Base-by-base conservation (phyloP, 148 eudicot species). In the Fagopyrum esculentum region DNA sequence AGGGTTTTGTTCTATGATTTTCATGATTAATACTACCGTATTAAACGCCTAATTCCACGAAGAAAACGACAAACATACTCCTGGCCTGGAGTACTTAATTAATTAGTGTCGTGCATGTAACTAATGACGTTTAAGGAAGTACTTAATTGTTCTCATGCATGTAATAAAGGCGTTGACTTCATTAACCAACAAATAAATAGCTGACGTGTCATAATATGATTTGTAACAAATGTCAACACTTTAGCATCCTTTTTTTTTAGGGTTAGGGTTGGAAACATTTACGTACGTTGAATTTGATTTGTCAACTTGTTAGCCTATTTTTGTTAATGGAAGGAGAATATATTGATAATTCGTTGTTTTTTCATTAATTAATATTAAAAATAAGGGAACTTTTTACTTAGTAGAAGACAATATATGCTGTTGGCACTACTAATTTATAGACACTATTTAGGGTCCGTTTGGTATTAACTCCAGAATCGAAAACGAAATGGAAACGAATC, bases 221-320 rank as follows among this genome's bases (percentile, higher is more conserved):
- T 66, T 0, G 71, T 66, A 40, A 66, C 17, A 17, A 66, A 66
- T 2, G 71, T 66, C 71, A 66, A 66, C 71, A 66, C 71, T 66
- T 66, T 66, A 66, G 12, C 46, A 66, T 66, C 45, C n/a, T 35
- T 61, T 64, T 74, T 76, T 76, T 60, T 44, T 55, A 73, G 82
- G 69, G 59, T 52, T 61, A 46, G 6, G 56, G 52, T 9, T 75
- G 22, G 16, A 72, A 78, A 76, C 22, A 29, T 79, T 77, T 57
- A 60, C 46, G 70, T 50, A 54, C 74, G 50, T 78, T 78, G 57
- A 44, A 16, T 81, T 86, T 70, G 16, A 55, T 74, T 78, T 86
- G 93, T 87, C 93, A 89, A 89, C 90, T 75, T 83, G 80, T 73
- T 71, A 81, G 76, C 57, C 77, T 77, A 70, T 40, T 46, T 13